Evolutionary conservation across 2,329 filamentous ascomycete species (phyloP), one percentile per base, ranked within the genome.

Genomic region (Ascochyta pisi): DNA sequence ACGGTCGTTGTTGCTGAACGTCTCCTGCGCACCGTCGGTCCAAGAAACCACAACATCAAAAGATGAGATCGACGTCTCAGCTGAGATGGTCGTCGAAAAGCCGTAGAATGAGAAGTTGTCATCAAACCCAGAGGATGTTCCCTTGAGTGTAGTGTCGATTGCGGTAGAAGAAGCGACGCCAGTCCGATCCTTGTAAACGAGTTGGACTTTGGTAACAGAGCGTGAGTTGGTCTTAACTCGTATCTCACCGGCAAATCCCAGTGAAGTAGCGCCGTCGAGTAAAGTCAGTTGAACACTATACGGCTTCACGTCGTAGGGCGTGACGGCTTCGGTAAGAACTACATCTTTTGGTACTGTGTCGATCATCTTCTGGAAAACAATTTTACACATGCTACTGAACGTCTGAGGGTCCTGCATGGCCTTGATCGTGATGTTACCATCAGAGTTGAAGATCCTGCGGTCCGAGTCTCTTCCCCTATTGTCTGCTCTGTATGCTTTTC

Each of bases 241-340:
- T 59, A 88, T 85, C 40, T 81, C 79, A 5, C 85, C 85, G 7
- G 79, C 79, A 52, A 87, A 78, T 12, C 75, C 71, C 55, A 88
- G 70, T 2, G 75, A 77, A 12, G 72, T 74, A 10, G 81, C 84
- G 15, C 80, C 81, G 7, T 77, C 65, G 49, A 81, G 76, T 15
- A 88, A 74, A 0, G 81, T 81, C 34, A 88, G 78, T 65, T 86
- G 83, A 62, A 87, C 71, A 45, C 79, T 76, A 47, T 83, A 82
- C 3, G 85, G 85, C 75, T 88, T 88, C 64, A 87, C 79, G 15
- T 78, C 78, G 69, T 87, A 88, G 0, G 84, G 83, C 9, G 73
- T 70, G 51, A 87, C 80, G 2, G 82, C 77, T 44, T 81, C 81
- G 0, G 81, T 80, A 3, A 88, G 78, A 0, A 73, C 74, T 3